Evolutionary conservation across 78 protist genomes (phyloP), one percentile per base, ranked within the genome.

Genomic region (Bigelowiella natans): DNA sequence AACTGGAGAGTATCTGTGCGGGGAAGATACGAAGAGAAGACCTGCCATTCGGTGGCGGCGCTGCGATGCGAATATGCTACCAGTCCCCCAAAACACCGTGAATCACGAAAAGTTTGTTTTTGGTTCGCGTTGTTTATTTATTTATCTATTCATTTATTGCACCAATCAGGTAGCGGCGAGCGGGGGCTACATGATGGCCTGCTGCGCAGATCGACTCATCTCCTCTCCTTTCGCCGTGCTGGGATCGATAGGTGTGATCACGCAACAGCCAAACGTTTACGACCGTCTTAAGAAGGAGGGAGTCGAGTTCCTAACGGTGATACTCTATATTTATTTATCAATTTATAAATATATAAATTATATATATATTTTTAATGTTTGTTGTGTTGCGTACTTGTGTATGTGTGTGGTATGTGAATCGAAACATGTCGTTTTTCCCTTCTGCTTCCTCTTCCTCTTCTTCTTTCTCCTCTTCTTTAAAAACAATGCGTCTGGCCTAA

Each of bases 171-270:
- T 91, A 1, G 93, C 93, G 26, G 93, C 93, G 29, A 63, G 88
- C 0, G 93, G 93, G 38, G 93, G 93, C 0, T 91, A 91, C 86
- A 86, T 91, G 93, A 85, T 91, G 90, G 93, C 93, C 36, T 91
- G 93, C 86, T 39, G 36, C 39, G 93, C 90, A 1, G 90, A 86
- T 63, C 40, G 86, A 1, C 7, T 91, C 39, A 30, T 36, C 86
- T 89, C 93, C 29, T 51, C 93, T 38, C 93, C 93, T 34, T 91
- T 91, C 30, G 90, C 90, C 26, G 85, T 91, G 39, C 86, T 91
- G 30, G 93, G 93, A 18, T 88, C 90, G 36, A 88, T 88, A 31
- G 90, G 90, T 31, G 90, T 88, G 31, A 39, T 88, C 37, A 51
- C 85, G 30, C 86, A 90, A 88, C 83, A 36, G 40, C 92, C 93